Conservation (phyloP, 2,329 filamentous ascomycete species). For the Malbranchea cinnamomea region DNA sequence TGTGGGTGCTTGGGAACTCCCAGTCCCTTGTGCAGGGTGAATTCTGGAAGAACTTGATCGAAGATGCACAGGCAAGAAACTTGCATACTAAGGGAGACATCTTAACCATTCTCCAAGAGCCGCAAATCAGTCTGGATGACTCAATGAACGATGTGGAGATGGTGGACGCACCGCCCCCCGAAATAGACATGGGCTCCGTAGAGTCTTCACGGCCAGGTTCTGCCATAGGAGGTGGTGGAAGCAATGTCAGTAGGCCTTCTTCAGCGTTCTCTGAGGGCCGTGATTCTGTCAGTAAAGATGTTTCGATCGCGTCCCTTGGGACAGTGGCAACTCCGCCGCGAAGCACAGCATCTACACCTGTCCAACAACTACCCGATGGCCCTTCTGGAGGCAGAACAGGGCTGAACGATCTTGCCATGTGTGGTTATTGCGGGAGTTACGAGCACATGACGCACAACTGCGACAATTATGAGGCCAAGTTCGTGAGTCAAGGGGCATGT, state of each 20-base stretch:
- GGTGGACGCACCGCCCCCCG: conserved; percentile 19
- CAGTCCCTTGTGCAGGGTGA: conserved; percentile 71
- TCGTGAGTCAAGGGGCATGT: conserved; percentile 24
- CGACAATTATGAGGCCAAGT: conserved; percentile 29
- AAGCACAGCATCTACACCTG: conserved; percentile 14
- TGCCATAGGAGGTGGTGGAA: conserved; percentile 8
- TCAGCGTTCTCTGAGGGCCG: conserved; percentile 14
- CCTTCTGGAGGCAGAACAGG: conserved; percentile 30
- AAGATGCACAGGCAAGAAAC: conserved; percentile 60
- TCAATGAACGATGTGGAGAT: conserved; percentile 31
- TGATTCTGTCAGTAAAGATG: conserved; percentile 4
- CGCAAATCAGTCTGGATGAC: conserved; percentile 30
- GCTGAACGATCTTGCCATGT: conserved; percentile 27
- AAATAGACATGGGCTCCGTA: conserved; percentile 10
- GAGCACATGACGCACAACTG: conserved; percentile 30
- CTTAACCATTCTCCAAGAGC: conserved; percentile 37
- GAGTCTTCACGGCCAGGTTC: conserved; percentile 13
- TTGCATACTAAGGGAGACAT: conserved; percentile 61
- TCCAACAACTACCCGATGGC: conserved; percentile 16
- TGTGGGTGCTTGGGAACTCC: conserved; percentile 94
- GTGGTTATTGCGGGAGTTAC: conserved; percentile 32
- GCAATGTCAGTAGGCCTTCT: conserved; percentile 20
- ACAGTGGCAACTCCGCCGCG: conserved; percentile 4
- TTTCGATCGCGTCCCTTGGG: not conserved
- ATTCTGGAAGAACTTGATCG: conserved; percentile 78